Conservation (phyloP, 148 eudicot genomes). For the Rhododendron vialii region DNA sequence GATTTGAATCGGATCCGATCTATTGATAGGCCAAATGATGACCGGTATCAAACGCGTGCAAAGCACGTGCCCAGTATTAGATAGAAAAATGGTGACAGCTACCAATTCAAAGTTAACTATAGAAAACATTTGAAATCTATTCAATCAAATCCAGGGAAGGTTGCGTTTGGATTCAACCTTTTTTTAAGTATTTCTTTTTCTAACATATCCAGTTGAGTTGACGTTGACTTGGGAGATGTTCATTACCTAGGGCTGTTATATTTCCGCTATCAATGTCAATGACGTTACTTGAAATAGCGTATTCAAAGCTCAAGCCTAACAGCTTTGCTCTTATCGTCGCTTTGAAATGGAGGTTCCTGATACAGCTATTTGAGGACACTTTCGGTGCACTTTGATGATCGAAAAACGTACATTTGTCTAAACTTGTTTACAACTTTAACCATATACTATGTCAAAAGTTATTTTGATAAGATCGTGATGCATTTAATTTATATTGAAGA, state of each 20-base stretch:
- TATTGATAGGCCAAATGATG: too few relatives aligned
- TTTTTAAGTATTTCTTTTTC: not conserved
- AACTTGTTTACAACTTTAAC: not conserved
- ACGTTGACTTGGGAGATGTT: not conserved
- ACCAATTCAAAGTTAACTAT: too few relatives aligned
- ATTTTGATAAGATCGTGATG: not conserved
- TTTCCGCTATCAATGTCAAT: not conserved
- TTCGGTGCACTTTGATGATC: not conserved
- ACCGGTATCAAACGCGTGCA: too few relatives aligned
- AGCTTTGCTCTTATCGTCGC: not conserved
- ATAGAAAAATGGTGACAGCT: too few relatives aligned
- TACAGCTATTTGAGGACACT: not conserved
- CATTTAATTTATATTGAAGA: not conserved
- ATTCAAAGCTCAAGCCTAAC: too few relatives aligned
- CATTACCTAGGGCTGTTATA: not conserved
- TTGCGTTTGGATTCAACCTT: not conserved
- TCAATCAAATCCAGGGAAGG: not conserved
- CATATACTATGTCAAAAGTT: too few relatives aligned
- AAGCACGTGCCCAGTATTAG: too few relatives aligned
- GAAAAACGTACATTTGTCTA: not conserved
- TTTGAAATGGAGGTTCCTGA: not conserved
- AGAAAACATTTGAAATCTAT: too few relatives aligned
- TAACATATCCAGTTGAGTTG: not conserved
- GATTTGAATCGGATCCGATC: too few relatives aligned
- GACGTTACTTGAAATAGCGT: not conserved